Conservation (phyloP, 495 filamentous ascomycete species). For the Melanomma pulvis-pyrius region DNA sequence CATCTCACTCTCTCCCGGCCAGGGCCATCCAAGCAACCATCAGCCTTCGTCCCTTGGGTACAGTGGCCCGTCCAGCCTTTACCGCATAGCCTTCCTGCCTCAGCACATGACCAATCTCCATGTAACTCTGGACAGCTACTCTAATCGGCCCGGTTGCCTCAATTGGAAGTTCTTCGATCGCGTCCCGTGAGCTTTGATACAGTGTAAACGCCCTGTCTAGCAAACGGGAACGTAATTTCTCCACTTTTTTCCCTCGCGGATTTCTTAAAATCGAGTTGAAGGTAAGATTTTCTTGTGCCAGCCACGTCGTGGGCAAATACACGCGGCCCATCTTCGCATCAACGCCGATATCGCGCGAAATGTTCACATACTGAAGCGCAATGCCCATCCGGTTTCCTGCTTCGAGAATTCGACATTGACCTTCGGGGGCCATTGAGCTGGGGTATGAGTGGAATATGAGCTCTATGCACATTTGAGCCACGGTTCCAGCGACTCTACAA, state of each 20-base stretch:
- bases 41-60: conserved; percentile 57
- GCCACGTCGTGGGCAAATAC: conserved; percentile 65
- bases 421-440: conserved; percentile 32
- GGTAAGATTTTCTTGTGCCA: conserved; percentile 57
- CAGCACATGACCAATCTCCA: conserved; percentile 69
- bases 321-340: conserved; percentile 64
- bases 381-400: conserved; percentile 65
- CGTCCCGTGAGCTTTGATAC: conserved; percentile 53
- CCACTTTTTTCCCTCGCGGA: conserved; percentile 48
- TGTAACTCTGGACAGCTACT: conserved; percentile 72
- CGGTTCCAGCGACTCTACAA: conserved; percentile 65
- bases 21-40: conserved; percentile 60
- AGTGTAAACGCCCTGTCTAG: conserved; percentile 59
- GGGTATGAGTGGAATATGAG: conserved; percentile 60
- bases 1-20: background rate
- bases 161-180: conserved; percentile 59
- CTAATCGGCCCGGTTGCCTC: conserved; percentile 62
- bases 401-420: conserved; percentile 37
- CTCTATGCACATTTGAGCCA: conserved; percentile 65
- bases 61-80: conserved; percentile 60
- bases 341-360: conserved; percentile 66
- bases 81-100: conserved; percentile 49
- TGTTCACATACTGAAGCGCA: conserved; percentile 71
- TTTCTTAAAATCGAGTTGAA: conserved; percentile 55
- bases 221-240: conserved; percentile 54